Base-by-base conservation (phyloP, 2,329 filamentous ascomycete species). In the Pseudopithomyces chartarum region DNA sequence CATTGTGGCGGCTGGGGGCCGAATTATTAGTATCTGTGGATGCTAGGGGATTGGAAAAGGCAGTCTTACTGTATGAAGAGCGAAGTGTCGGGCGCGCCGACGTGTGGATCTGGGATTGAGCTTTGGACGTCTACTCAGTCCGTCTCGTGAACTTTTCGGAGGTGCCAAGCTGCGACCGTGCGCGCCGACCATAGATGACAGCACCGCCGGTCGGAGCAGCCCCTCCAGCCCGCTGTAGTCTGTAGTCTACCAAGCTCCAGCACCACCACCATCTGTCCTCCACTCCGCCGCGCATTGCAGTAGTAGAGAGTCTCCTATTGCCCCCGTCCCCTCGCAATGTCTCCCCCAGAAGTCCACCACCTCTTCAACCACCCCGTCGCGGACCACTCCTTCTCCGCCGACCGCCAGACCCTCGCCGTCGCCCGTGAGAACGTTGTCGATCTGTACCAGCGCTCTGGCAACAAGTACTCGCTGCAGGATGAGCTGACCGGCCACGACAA, bases 251-350 rank as follows among this genome's bases (percentile, higher is more conserved):
- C 34, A 38, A n/a, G 22, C 39, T 33, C 54, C 13, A 48, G 26
- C 43, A 36, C 46, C 55, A 50, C 49, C 54, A 46, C 55, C 54
- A 51, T 49, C 54, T 44, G 38, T 22, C 15, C 38, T 52, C 58
- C 29, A 55, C 51, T 44, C 50, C 29, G 52, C 50, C 51, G 42
- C 52, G 47, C 45, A 57, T 60, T 54, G 69, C 72, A 74, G 67
- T 75, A 97, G 95, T 98, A 89, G 95, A 98, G 95, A 96, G 92
- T 82, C 91, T 96, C 92, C 91, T 95, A 92, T 90, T 88, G 83
- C 80, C 55, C 53, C 49, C 48, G 56, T 38, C n/a, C 13, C 52
- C 61, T 76, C 84, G 19, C 52, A 58, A 98, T 98, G 94, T 83
- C 91, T 54, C 77, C 89, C 58, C 91, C 93, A 63, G 91, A 98